Conservation (phyloP, 768 basidiomycete species). For the Kwoniella sp. region DNA sequence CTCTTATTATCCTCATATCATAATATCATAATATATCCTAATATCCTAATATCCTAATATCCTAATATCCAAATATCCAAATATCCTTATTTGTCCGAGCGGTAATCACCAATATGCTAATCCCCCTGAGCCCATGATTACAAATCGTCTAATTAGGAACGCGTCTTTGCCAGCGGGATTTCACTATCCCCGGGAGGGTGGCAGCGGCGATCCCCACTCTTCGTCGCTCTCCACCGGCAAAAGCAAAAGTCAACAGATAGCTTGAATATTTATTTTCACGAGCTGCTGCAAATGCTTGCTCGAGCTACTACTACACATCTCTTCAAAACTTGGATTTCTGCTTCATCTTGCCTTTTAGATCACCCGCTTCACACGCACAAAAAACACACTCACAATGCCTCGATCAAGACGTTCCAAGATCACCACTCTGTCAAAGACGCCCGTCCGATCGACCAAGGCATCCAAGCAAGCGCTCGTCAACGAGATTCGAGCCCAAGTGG, state of each 20-base stretch:
- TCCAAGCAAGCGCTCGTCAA: constrained; percentile 81
- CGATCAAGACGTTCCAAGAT: constrained; percentile 85
- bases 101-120: too few relatives aligned
- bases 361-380: constrained; percentile 1
- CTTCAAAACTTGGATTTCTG: not conserved
- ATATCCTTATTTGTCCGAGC: too few relatives aligned
- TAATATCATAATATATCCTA: too few relatives aligned
- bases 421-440: constrained; percentile 90
- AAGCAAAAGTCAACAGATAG: constrained; percentile 4
- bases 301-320: too few relatives aligned
- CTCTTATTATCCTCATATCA: too few relatives aligned
- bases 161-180: not conserved
- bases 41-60: too few relatives aligned
- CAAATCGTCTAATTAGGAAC: not conserved
- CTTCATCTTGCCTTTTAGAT: not conserved
- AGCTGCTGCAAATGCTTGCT: too few relatives aligned
- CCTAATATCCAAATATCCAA: too few relatives aligned
- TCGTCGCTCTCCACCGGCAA: not conserved
- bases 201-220: constrained; percentile 1
- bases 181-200: not conserved
- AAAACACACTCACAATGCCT: constrained; percentile 64
- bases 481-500: constrained; percentile 76
- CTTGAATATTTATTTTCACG: constrained; percentile 9
- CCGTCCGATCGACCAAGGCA: constrained; percentile 81
- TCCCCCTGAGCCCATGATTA: not conserved